Conservation (phyloP, 495 filamentous ascomycete species). For the Penicillium bialowiezense region DNA sequence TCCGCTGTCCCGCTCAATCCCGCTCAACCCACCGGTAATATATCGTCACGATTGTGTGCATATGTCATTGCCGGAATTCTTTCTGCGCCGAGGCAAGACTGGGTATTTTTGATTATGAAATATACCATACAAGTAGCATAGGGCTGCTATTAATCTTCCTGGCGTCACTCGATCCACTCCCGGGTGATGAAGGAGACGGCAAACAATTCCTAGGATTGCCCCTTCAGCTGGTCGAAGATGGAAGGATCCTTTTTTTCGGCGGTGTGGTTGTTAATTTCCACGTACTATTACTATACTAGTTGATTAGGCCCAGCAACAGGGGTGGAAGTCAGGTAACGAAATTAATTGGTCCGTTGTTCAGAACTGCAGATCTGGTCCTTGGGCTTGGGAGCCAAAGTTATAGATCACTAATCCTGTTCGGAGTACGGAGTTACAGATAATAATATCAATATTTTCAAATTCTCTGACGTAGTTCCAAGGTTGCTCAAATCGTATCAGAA, state of each 20-base stretch:
- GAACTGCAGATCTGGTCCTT: constrained; percentile 1
- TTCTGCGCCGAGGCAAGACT: not conserved
- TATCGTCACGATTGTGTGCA: not conserved
- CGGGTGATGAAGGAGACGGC: not conserved
- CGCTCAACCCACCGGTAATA: not conserved
- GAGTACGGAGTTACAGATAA: not conserved
- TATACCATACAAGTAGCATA: not conserved
- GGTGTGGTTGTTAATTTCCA: not conserved
- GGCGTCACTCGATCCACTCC: constrained; percentile 6
- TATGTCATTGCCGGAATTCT: constrained; percentile 1
- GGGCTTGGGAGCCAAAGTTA: not conserved
- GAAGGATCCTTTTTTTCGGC: not conserved
- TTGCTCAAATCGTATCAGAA: too few relatives aligned
- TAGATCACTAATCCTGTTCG: not conserved
- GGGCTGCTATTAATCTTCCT: constrained; percentile 5
- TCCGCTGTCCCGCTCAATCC: not conserved
- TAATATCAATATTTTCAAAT: not conserved
- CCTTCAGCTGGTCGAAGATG: not conserved
- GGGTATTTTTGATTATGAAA: too few relatives aligned
- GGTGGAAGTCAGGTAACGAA: not conserved
- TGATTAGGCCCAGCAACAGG: not conserved
- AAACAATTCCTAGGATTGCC: constrained; percentile 1
- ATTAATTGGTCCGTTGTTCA: not conserved
- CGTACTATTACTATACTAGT: not conserved
- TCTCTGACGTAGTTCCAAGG: not conserved